A percentile compares a stretch with the other conserved stretches of the same genome.
phyloP scores from a whole-genome alignment of 148 eudicot species.

The Tetragonia tetragonoides region DNA sequence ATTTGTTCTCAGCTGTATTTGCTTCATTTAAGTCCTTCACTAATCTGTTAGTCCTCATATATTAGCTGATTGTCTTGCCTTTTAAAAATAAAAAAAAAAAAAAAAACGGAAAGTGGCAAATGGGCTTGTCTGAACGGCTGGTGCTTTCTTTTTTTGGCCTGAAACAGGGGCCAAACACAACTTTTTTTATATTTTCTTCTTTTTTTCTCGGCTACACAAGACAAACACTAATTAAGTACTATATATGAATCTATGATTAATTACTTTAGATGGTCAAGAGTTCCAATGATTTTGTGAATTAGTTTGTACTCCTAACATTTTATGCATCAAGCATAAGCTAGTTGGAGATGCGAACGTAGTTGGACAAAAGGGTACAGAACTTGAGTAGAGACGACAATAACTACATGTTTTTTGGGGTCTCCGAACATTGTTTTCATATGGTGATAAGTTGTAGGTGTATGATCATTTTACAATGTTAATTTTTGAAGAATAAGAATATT shows the following conservation, averaged over 20 bases:
- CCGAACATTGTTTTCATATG: no score
- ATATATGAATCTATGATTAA: neutral
- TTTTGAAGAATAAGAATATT: no score
- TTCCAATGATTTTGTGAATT: slow-evolving; percentile 1
- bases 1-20: no score
- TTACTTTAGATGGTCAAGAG: neutral
- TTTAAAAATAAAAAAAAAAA: no score
- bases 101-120: neutral
- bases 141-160: neutral
- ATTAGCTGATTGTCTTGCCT: no score
- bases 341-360: neutral
- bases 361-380: neutral
- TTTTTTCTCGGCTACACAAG: no score
- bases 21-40: no score
- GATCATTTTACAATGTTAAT: no score
- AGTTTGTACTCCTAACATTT: neutral
- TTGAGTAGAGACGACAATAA: neutral
- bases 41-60: no score
- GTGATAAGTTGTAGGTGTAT: no score
- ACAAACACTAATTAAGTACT: neutral
- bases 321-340: neutral
- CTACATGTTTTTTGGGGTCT: neutral
- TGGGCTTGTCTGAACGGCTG: neutral
- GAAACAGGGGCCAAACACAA: neutral
- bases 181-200: no score